Evolutionary conservation across 1,139 yeast species (phyloP).

Genomic region (Pichia sp.): DNA sequence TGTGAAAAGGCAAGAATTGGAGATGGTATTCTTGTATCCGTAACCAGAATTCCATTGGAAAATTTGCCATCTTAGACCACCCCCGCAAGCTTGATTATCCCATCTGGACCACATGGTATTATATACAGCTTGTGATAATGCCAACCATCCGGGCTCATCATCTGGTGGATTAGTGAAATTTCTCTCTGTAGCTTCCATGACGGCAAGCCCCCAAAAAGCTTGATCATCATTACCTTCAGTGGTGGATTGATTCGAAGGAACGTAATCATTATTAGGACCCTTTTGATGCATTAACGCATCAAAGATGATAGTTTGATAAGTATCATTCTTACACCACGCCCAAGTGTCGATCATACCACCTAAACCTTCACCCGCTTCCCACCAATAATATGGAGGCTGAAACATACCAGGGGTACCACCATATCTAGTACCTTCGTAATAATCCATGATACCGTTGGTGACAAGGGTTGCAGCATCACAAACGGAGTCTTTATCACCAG

Average conservation of each 20-base stretch:
- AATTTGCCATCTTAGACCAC: slow-evolving; percentile 96
- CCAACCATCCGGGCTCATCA: slow-evolving; percentile 52
- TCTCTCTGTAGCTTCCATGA: slow-evolving; percentile 75
- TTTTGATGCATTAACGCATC: slow-evolving; percentile 57
- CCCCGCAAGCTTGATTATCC: slow-evolving; percentile 69
- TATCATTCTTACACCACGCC: slow-evolving; percentile 53
- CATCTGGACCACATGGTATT: slow-evolving; percentile 87
- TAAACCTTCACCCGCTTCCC: slow-evolving; percentile 92
- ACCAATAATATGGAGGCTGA: slow-evolving; percentile 77
- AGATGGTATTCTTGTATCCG: slow-evolving; percentile 83
- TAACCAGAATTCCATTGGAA: slow-evolving; percentile 93
- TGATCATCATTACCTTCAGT: slow-evolving; percentile 93
- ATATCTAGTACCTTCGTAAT: slow-evolving; percentile 52
- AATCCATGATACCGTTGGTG: slow-evolving; percentile 60
- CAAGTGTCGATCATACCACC: slow-evolving; percentile 68
- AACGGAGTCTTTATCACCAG: slow-evolving; percentile 27
- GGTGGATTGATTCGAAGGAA: slow-evolving; percentile 68
- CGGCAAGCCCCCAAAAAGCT: slow-evolving; percentile 85
- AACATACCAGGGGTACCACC: slow-evolving; percentile 76
- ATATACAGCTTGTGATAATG: slow-evolving; percentile 73
- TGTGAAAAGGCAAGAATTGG: slow-evolving; percentile 87
- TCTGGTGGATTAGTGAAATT: slow-evolving; percentile 61
- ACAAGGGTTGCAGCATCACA: slow-evolving; percentile 49
- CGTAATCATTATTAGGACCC: slow-evolving; percentile 60
- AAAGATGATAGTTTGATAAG: slow-evolving; percentile 48